A percentile compares a stretch with the other conserved stretches of the same genome.
phyloP scores from a whole-genome alignment of 2,329 filamentous ascomycete genomes.

The Pseudogymnoascus sp. region DNA sequence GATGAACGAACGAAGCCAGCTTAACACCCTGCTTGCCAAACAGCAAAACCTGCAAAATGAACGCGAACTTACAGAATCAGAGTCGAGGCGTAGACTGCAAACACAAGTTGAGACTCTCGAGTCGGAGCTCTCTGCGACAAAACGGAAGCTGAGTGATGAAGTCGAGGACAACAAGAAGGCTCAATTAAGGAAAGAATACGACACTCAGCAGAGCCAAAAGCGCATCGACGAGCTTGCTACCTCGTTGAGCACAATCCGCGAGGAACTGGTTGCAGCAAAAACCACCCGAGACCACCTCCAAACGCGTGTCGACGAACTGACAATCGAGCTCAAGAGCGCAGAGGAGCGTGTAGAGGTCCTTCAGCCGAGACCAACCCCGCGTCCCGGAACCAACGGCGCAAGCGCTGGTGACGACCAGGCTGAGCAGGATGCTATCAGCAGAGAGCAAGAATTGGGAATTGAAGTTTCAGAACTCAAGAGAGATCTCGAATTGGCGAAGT shows the following conservation, averaged over 20 bases:
- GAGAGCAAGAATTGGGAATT: constrained; percentile 71
- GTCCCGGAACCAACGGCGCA: constrained; percentile 38
- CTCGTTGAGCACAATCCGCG: constrained; percentile 69
- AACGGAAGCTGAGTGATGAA: constrained; percentile 77
- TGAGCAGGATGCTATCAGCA: constrained; percentile 51
- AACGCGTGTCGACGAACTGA: constrained; percentile 77
- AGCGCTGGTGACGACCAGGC: constrained; percentile 40
- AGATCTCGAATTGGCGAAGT: constrained; percentile 71
- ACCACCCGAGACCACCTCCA: constrained; percentile 86
- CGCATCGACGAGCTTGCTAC: constrained; percentile 85
- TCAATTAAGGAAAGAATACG: constrained; percentile 78
- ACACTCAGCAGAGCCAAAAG: constrained; percentile 79
- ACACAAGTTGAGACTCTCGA: constrained; percentile 70
- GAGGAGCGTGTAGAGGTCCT: constrained; percentile 79
- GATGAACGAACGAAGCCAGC: constrained; percentile 72
- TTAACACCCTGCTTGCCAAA: constrained; percentile 75
- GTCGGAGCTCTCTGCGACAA: constrained; percentile 65
- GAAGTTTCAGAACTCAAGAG: constrained; percentile 82
- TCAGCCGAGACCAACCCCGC: constrained; percentile 66
- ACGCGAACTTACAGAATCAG: constrained; percentile 74
- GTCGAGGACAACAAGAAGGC: constrained; percentile 77
- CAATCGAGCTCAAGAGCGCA: constrained; percentile 77
- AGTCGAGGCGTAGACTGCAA: constrained; percentile 73
- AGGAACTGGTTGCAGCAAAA: constrained; percentile 79
- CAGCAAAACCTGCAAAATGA: constrained; percentile 89